Percentiles rank a stretch among this genome's conserved stretches.
These are phyloP conservation scores for Trypanosomatidae sp. DNA, from an alignment of 208 protist genomes.

Conservation along the genomic window DNA sequence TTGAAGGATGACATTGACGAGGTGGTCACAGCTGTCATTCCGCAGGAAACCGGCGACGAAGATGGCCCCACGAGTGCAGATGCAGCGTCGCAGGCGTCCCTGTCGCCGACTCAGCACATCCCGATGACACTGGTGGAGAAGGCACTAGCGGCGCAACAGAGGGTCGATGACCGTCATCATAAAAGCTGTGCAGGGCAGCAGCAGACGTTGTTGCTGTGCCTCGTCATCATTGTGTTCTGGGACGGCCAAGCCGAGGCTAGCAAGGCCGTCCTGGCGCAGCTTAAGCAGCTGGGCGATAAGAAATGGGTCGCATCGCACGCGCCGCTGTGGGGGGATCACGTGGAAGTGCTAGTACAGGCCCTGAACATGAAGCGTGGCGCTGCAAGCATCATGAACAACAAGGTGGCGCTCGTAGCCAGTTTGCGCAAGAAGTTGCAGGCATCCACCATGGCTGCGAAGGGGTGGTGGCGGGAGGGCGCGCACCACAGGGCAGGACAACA, in stretches of 20 bases:
- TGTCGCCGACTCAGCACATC: constrained; percentile 4
- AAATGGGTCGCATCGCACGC: constrained; percentile 10
- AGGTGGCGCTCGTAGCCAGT: constrained; percentile 55
- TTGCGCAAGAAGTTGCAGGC: constrained; percentile 58
- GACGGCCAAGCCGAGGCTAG: constrained; percentile 59
- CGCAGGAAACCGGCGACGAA: background rate
- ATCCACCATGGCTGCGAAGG: constrained; percentile 14
- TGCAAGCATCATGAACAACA: constrained; percentile 62
- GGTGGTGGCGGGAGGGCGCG: constrained; percentile 23
- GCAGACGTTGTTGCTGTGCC: constrained; percentile 20
- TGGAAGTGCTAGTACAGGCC: constrained; percentile 79
- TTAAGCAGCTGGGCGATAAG: constrained; percentile 52
- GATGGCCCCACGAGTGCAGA: background rate
- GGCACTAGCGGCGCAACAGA: constrained; percentile 4
- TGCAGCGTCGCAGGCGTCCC: background rate
- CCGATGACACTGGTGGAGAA: constrained; percentile 8
- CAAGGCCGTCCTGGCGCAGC: constrained; percentile 55
- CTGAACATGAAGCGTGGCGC: constrained; percentile 76
- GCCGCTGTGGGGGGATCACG: constrained; percentile 15
- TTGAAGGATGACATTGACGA: constrained; percentile 23
- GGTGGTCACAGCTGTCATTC: constrained; percentile 8
- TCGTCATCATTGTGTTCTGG: constrained; percentile 75
- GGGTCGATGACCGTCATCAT: background rate
- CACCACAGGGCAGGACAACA: constrained; percentile 2
- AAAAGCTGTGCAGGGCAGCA: background rate